Evolutionary conservation across 345 rosid genomes (phyloP).

Genomic region (Salix udensis): DNA sequence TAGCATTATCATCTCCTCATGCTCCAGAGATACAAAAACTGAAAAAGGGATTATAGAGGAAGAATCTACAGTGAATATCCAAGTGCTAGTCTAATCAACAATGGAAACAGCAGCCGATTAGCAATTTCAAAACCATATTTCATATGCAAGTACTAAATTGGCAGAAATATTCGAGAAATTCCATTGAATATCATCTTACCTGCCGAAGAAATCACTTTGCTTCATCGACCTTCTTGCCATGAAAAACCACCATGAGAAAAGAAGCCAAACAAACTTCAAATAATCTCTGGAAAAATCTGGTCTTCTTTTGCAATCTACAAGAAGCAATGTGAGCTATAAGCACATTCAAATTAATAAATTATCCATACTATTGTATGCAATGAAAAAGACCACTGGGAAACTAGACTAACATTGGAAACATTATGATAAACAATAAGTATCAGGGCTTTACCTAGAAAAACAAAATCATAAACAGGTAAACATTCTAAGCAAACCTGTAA

Average conservation of each 20-base stretch:
- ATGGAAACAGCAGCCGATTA: too few species aligned
- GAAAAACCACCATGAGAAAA: neutral
- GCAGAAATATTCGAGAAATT: neutral
- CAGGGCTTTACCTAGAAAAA: neutral
- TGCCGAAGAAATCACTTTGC: neutral
- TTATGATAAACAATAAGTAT: too few species aligned
- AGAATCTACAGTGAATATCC: too few species aligned
- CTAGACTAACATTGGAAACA: neutral
- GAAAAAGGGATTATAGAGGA: too few species aligned
- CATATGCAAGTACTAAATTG: too few species aligned
- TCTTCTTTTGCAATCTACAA: conserved; percentile 12
- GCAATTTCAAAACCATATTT: too few species aligned
- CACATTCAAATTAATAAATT: neutral
- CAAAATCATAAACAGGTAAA: neutral
- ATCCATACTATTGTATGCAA: neutral
- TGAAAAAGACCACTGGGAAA: neutral
- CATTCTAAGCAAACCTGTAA: conserved; percentile 8
- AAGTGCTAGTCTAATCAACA: too few species aligned
- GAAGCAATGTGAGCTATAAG: conserved; percentile 1
- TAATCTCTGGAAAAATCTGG: neutral
- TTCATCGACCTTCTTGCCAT: neutral
- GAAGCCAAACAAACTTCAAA: neutral
- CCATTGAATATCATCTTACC: neutral
- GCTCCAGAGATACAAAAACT: too few species aligned
- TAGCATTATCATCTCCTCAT: too few species aligned